A percentile compares a stretch with the other conserved stretches of the same genome.
Evolutionary conservation across 768 basidiomycete species (phyloP).

Genomic region (Phaffia australis): DNA sequence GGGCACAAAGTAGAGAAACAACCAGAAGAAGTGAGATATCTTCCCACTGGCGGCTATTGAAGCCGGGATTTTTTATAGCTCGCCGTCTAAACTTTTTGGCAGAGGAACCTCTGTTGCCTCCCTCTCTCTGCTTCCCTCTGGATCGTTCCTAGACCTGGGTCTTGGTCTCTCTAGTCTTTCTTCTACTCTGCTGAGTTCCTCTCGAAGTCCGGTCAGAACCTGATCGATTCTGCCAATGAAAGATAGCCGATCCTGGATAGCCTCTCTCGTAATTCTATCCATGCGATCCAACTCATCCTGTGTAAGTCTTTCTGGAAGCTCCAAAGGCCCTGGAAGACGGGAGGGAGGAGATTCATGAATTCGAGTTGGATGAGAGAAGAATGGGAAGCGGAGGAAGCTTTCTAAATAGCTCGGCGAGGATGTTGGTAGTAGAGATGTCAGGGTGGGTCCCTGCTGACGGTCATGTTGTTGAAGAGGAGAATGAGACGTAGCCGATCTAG

Average conservation of each 20-base stretch:
- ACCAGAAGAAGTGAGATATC: no score
- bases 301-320: neutral
- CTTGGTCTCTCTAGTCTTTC: neutral
- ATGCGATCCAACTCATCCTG: neutral
- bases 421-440: neutral
- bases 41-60: no score
- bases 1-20: no score
- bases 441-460: neutral
- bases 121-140: neutral
- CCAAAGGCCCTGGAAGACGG: neutral
- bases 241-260: neutral
- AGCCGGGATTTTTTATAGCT: no score
- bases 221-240: neutral
- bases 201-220: neutral
- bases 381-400: neutral
- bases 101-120: slow-evolving; percentile 1
- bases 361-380: neutral
- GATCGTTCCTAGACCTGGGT: neutral
- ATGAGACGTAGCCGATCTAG: neutral
- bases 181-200: neutral
- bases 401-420: neutral
- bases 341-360: neutral
- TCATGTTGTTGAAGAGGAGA: neutral
- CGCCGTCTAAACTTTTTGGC: neutral
- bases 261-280: neutral